Percentiles rank a stretch among this genome's conserved stretches.
phyloP scores from a whole-genome alignment of 1,284 basidiomycete genomes.

The Ustilago bromivora region DNA sequence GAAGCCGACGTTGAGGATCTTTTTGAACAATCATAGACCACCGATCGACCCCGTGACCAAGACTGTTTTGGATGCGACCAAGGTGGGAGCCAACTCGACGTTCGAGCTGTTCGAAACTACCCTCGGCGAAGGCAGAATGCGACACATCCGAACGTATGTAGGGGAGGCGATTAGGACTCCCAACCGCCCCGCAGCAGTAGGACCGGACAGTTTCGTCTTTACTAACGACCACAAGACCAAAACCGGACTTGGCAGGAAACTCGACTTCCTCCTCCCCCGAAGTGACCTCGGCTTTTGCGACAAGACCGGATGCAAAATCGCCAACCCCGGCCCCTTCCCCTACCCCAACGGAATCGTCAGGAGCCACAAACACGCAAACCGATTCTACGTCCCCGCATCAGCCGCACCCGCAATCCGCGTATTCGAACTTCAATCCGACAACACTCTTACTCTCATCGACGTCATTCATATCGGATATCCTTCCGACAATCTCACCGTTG shows the following conservation, averaged over 20 bases:
- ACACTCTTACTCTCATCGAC: slow-evolving; percentile 44
- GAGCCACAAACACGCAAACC: slow-evolving; percentile 28
- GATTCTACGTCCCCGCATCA: slow-evolving; percentile 44
- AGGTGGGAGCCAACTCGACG: slow-evolving; percentile 78
- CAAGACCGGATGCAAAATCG: slow-evolving; percentile 56
- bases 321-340: slow-evolving; percentile 26
- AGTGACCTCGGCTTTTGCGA: slow-evolving; percentile 57
- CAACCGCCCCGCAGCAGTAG: slow-evolving; percentile 77
- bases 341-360: slow-evolving; percentile 56
- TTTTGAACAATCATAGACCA: slow-evolving; percentile 60
- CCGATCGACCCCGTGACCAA: slow-evolving; percentile 40
- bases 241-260: slow-evolving; percentile 22
- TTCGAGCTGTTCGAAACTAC: slow-evolving; percentile 79
- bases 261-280: slow-evolving; percentile 41
- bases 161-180: slow-evolving; percentile 76
- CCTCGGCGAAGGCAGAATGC: slow-evolving; percentile 72
- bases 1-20: slow-evolving; percentile 55
- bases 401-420: slow-evolving; percentile 42
- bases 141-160: slow-evolving; percentile 75
- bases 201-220: slow-evolving; percentile 60
- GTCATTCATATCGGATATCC: slow-evolving; percentile 54
- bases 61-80: slow-evolving; percentile 36
- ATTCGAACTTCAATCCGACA: slow-evolving; percentile 57
- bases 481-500: slow-evolving; percentile 54
- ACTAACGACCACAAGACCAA: slow-evolving; percentile 62